phyloP scores from a whole-genome alignment of 2,329 filamentous ascomycete species.

The Dothistroma septosporum region DNA sequence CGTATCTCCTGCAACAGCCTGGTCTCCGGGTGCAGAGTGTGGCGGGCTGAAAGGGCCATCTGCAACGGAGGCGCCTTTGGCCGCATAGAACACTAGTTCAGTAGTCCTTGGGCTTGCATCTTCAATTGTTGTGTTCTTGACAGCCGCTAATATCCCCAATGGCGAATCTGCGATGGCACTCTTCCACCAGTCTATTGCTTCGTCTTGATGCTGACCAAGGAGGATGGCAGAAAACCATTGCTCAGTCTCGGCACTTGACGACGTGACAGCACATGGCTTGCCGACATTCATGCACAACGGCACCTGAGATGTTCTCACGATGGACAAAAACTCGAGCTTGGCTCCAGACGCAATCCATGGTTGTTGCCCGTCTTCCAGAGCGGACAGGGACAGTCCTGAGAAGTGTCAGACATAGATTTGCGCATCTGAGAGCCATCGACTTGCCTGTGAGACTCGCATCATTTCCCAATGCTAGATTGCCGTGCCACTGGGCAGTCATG shows the following conservation, averaged over 20 bases:
- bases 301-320: conserved; percentile 20
- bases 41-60: conserved; percentile 34
- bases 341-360: conserved; percentile 8
- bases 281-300: conserved; percentile 17
- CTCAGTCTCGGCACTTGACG: conserved; percentile 8
- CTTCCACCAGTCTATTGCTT: conserved; percentile 19
- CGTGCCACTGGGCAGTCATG: conserved; percentile 15
- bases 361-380: background rate
- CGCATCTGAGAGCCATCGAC: background rate
- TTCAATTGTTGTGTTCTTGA: background rate
- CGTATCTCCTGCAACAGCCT: background rate
- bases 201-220: conserved; percentile 5
- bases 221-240: conserved; percentile 24
- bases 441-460: conserved; percentile 10
- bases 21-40: conserved; percentile 27
- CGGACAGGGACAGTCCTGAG: background rate
- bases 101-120: conserved; percentile 29
- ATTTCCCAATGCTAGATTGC: conserved; percentile 13
- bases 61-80: conserved; percentile 22
- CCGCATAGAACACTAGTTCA: conserved; percentile 46
- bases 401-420: background rate
- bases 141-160: conserved; percentile 18
- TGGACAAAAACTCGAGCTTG: conserved; percentile 18
- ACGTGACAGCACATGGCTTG: conserved; percentile 8
- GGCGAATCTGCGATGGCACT: conserved; percentile 19